phyloP scores from a whole-genome alignment of 768 basidiomycete genomes.

The Hypsizygus marmoreus region DNA sequence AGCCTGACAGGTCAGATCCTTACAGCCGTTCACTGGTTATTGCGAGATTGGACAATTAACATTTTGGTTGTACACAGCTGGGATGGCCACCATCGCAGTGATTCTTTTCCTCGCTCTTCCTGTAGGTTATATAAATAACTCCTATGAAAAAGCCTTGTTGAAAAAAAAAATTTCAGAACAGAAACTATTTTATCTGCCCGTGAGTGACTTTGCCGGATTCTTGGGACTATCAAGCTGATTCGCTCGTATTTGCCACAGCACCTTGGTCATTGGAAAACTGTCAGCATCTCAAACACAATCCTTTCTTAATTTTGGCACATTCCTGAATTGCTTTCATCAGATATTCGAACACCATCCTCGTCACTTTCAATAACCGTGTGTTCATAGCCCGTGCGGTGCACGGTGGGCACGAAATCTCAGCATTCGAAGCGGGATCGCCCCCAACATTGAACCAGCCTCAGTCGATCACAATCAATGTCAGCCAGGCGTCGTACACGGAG shows the following conservation, averaged over 20 bases:
- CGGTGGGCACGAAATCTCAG: too few species aligned
- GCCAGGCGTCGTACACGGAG: too few species aligned
- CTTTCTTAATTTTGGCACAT: neutral
- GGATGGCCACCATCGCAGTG: conserved; percentile 4
- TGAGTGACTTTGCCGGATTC: neutral
- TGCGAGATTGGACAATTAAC: too few species aligned
- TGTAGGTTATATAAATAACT: neutral
- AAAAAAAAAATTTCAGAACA: neutral
- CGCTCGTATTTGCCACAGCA: neutral
- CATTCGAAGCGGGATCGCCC: too few species aligned
- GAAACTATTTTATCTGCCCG: conserved; percentile 10
- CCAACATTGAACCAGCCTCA: too few species aligned
- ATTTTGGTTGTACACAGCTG: neutral
- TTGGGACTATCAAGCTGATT: neutral
- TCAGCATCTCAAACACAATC: neutral
- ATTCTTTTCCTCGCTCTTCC: conserved; percentile 13
- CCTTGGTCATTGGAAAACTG: conserved; percentile 12
- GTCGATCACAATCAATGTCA: too few species aligned
- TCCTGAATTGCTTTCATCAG: neutral
- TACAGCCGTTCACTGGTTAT: too few species aligned
- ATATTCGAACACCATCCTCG: conserved; percentile 8
- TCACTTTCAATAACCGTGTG: conserved; percentile 8
- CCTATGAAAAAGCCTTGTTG: neutral
- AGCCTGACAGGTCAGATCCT: conserved; percentile 6
- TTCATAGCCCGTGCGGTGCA: neutral